Percentiles rank a stretch among this genome's conserved stretches.
These are phyloP conservation scores for Quillaja saponaria DNA, from an alignment of 306 rosid genomes.

Conservation along the genomic window DNA sequence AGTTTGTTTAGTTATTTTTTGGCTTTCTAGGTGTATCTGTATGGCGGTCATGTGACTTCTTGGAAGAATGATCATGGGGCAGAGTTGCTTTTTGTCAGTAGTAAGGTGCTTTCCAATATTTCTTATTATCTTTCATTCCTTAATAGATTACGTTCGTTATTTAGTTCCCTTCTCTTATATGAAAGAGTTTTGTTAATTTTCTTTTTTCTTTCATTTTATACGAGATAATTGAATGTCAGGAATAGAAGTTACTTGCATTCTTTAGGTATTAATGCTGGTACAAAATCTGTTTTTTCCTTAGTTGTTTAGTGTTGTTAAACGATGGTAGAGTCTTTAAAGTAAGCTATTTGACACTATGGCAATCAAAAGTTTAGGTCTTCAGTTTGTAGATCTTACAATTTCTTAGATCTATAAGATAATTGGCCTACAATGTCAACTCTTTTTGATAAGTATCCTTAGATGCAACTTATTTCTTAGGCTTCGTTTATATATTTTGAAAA, in stretches of 20 bases:
- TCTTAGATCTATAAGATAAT: slow-evolving; percentile 12
- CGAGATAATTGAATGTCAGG: too few species aligned
- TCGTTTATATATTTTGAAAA: not conserved
- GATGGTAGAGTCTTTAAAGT: not conserved
- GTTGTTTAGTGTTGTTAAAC: not conserved
- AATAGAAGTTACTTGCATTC: not conserved
- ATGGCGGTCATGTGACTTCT: slow-evolving; percentile 94
- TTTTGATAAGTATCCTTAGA: not conserved
- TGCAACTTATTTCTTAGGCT: not conserved
- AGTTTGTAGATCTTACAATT: slow-evolving; percentile 24
- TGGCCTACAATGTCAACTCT: slow-evolving; percentile 7
- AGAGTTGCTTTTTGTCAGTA: slow-evolving; percentile 92
- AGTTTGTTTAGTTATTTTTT: not conserved
- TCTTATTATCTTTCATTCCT: not conserved
- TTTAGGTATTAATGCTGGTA: slow-evolving; percentile 21
- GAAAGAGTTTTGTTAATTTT: too few species aligned
- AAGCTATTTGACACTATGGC: not conserved
- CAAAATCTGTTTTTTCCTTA: not conserved
- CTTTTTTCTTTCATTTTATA: not conserved
- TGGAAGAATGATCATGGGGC: slow-evolving; percentile 96
- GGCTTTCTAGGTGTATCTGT: slow-evolving; percentile 69
- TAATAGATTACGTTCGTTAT: slow-evolving; percentile 2
- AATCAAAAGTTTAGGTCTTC: not conserved
- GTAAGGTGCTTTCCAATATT: slow-evolving; percentile 55
- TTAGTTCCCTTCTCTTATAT: not conserved